A percentile compares a stretch with the other conserved stretches of the same genome.
Conservation (phyloP, 73 alveolate species). For the Tetrahymena malaccensis region DNA sequence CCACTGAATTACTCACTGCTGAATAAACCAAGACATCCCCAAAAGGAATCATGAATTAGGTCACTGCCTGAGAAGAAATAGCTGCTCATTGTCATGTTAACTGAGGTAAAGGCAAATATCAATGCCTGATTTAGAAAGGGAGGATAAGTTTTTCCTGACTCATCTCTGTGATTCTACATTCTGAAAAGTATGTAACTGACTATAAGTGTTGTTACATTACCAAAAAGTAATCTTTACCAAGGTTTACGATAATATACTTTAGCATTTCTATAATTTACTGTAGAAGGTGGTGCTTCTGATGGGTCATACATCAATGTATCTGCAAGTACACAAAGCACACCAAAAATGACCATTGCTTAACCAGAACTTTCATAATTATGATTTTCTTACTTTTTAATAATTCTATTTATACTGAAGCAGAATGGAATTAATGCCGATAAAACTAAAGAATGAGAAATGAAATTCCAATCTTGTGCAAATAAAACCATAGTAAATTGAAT, state of each 20-base stretch:
- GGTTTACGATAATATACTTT: neutral
- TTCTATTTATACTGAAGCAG: slow-evolving; percentile 4
- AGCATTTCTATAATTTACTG: slow-evolving; percentile 10
- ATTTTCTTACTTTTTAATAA: slow-evolving; percentile 12
- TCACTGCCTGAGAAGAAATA: slow-evolving; percentile 12
- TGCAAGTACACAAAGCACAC: neutral
- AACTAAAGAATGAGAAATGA: slow-evolving; percentile 12
- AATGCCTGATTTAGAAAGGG: slow-evolving; percentile 1
- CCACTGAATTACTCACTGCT: slow-evolving; percentile 22
- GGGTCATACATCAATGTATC: neutral
- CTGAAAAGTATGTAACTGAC: neutral
- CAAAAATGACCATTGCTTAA: slow-evolving; percentile 4
- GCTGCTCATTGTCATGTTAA: slow-evolving; percentile 19
- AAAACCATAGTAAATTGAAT: slow-evolving; percentile 11
- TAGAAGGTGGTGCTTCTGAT: neutral
- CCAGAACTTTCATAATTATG: slow-evolving; percentile 20
- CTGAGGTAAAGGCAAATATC: slow-evolving; percentile 1
- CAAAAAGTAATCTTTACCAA: slow-evolving; percentile 27
- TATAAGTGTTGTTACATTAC: slow-evolving; percentile 16
- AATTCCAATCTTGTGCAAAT: slow-evolving; percentile 12
- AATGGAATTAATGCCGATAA: slow-evolving; percentile 9
- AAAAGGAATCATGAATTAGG: slow-evolving; percentile 8
- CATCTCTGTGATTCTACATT: neutral
- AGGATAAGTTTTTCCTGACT: slow-evolving; percentile 13
- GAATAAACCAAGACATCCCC: slow-evolving; percentile 34